Percentiles rank a stretch among this genome's conserved stretches.
These are phyloP conservation scores for Pneumocystis jirovecii DNA, from an alignment of 1,139 yeast genomes.

Conservation along the genomic window DNA sequence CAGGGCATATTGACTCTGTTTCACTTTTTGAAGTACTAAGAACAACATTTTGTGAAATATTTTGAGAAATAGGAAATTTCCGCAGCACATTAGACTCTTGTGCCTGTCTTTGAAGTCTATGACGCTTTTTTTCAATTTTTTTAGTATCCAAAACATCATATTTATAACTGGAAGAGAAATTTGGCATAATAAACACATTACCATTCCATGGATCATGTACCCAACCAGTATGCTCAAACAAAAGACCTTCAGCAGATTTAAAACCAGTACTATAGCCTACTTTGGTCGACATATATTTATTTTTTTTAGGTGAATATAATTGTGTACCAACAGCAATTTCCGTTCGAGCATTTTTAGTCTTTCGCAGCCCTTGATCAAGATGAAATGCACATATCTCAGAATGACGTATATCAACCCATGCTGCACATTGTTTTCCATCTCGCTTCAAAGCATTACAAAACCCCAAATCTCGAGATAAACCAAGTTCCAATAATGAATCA, in stretches of 20 bases:
- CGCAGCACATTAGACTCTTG: not conserved
- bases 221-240: not conserved
- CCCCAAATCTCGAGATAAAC: constrained; percentile 55
- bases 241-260: not conserved
- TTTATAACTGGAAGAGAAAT: not conserved
- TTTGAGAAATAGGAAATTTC: not conserved
- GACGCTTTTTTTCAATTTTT: not conserved
- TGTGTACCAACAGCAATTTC: constrained; percentile 13
- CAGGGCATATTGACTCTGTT: not conserved
- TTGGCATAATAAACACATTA: not conserved
- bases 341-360: constrained; percentile 21
- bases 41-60: not conserved
- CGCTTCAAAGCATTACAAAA: constrained; percentile 40
- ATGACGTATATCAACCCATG: constrained; percentile 41
- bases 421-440: constrained; percentile 40
- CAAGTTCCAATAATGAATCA: constrained; percentile 53
- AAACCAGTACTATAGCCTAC: not conserved
- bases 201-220: not conserved
- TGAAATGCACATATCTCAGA: constrained; percentile 59
- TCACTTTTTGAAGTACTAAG: not conserved
- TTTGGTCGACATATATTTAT: not conserved
- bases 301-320: constrained; percentile 5
- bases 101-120: not conserved
- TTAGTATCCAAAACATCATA: not conserved
- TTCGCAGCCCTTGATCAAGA: constrained; percentile 41